These are phyloP conservation scores for Lantana camara DNA, from an alignment of 257 asterid genomes.

Conservation along the genomic window DNA sequence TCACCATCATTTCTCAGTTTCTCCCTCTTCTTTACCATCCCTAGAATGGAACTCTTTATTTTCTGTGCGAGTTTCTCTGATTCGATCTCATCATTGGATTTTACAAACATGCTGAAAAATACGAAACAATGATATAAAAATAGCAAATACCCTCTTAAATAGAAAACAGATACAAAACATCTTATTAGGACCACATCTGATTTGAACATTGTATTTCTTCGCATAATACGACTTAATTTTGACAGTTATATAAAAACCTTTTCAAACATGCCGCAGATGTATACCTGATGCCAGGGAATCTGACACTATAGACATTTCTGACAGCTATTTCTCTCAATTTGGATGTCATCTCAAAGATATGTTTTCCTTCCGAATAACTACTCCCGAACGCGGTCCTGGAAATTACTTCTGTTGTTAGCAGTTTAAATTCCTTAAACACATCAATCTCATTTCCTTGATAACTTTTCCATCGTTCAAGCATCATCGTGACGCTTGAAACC, in stretches of 20 bases:
- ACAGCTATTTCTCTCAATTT: not conserved
- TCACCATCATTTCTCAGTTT: conserved; percentile 15
- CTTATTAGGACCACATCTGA: too few relatives aligned
- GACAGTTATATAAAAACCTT: too few relatives aligned
- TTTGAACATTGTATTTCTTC: too few relatives aligned
- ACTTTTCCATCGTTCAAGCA: conserved; percentile 43
- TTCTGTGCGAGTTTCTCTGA: conserved; percentile 51
- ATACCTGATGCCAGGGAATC: too few relatives aligned
- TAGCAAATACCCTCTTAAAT: too few relatives aligned
- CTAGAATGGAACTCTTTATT: conserved; percentile 50
- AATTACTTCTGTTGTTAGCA: conserved; percentile 53
- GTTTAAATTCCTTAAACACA: conserved; percentile 46
- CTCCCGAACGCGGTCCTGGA: conserved; percentile 61
- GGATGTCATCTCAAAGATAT: conserved; percentile 34
- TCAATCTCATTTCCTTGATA: conserved; percentile 48
- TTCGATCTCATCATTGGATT: conserved; percentile 53
- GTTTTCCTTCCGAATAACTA: conserved; percentile 45
- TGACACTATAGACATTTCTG: too few relatives aligned
- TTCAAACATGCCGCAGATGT: too few relatives aligned
- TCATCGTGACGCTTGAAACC: conserved; percentile 37
- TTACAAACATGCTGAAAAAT: conserved; percentile 40
- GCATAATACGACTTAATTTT: too few relatives aligned
- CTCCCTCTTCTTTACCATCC: conserved; percentile 48
- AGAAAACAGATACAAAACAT: too few relatives aligned
- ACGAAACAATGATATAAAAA: too few relatives aligned